Percentiles rank a stretch among this genome's conserved stretches.
Evolutionary conservation across 441 rosid genomes (phyloP).

Genomic region (Bocquillonia castaneifolia): DNA sequence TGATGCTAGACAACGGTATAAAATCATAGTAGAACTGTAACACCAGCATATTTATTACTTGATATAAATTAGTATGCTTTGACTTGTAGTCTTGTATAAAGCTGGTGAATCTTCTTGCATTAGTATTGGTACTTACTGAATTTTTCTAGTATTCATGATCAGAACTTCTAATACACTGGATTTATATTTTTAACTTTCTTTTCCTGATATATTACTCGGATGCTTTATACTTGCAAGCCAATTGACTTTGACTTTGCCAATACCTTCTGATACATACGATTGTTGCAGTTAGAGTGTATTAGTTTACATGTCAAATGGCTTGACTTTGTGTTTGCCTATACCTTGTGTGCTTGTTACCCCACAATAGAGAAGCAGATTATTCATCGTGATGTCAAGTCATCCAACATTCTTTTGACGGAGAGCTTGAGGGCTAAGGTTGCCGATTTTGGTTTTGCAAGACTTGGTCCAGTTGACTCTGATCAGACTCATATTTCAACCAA

Average conservation of each 20-base stretch:
- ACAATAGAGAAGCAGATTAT: conserved; percentile 79
- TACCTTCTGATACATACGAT: no score
- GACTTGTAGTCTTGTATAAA: neutral
- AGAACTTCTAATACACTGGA: neutral
- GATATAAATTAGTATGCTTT: neutral
- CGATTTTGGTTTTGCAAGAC: conserved; percentile 85
- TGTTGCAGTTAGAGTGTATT: no score
- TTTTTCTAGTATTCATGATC: neutral
- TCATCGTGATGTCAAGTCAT: conserved; percentile 87
- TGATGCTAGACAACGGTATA: neutral
- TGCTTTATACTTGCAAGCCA: neutral
- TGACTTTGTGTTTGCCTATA: neutral
- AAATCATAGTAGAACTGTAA: neutral
- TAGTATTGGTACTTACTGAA: neutral
- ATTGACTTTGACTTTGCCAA: no score
- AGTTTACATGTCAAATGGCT: neutral
- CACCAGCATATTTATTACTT: neutral
- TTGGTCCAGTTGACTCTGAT: conserved; percentile 67
- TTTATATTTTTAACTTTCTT: neutral
- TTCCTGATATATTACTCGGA: neutral
- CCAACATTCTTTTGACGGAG: conserved; percentile 84
- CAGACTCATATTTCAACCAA: conserved; percentile 87
- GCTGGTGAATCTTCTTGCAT: neutral
- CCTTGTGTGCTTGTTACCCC: conserved; percentile 7
- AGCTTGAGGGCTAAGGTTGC: conserved; percentile 85